A percentile compares a stretch with the other conserved stretches of the same genome.
These are phyloP conservation scores for Quercus phellos DNA, from an alignment of 331 rosid species.

Conservation along the genomic window DNA sequence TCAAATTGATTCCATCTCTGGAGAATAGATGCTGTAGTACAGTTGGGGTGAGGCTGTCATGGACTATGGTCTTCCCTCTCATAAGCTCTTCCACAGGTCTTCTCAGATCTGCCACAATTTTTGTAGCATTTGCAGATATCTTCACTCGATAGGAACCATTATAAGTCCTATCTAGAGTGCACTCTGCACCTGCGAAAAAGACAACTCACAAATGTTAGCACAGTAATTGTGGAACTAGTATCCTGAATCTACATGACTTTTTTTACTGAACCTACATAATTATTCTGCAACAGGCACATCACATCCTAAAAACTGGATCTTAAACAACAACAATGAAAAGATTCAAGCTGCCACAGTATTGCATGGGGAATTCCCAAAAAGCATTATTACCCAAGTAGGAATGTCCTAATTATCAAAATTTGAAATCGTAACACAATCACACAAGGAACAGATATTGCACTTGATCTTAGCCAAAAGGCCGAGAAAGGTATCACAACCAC, in stretches of 20 bases:
- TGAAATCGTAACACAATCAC: background rate
- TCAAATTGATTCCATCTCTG: constrained; percentile 61
- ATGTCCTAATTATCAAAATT: background rate
- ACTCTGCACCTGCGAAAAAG: constrained; percentile 58
- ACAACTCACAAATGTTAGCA: constrained; percentile 22
- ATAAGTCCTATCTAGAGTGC: constrained; percentile 36
- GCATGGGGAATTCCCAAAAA: too few relatives aligned
- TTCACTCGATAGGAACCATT: constrained; percentile 72
- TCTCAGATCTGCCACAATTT: constrained; percentile 70
- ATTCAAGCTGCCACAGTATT: too few relatives aligned
- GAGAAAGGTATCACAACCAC: too few relatives aligned
- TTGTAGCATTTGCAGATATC: constrained; percentile 86
- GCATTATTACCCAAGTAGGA: background rate
- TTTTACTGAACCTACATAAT: background rate
- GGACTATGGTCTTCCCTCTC: constrained; percentile 59
- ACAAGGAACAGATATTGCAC: background rate
- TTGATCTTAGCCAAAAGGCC: too few relatives aligned
- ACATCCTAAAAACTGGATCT: too few relatives aligned
- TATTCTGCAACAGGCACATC: background rate
- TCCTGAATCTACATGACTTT: background rate
- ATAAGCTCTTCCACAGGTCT: constrained; percentile 70
- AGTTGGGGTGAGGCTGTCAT: constrained; percentile 58
- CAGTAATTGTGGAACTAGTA: background rate
- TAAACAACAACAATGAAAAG: too few relatives aligned
- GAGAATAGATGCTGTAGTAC: constrained; percentile 58